Conservation (phyloP, 768 basidiomycete genomes). For the Sporobolomyces pararoseus region DNA sequence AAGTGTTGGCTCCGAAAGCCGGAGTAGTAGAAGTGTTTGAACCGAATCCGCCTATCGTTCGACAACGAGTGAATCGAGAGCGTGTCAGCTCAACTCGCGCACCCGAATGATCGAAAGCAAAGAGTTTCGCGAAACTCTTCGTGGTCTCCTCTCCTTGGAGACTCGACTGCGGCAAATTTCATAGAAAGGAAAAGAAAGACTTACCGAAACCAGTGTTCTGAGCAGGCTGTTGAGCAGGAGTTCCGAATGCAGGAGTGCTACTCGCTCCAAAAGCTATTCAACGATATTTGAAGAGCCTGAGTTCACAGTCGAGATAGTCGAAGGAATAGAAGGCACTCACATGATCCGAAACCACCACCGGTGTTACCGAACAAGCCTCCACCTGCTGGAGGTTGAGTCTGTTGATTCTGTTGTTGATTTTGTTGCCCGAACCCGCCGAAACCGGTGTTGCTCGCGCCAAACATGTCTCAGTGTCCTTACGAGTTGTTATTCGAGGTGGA, state of each 20-base stretch:
- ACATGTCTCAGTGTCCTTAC: slow-evolving; percentile 14
- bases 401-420: slow-evolving; percentile 34
- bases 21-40: slow-evolving; percentile 9
- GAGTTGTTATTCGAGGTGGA: no score
- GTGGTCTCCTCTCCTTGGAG: no score
- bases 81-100: no score
- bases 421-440: slow-evolving; percentile 40
- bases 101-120: no score
- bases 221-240: slow-evolving; percentile 26
- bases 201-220: slow-evolving; percentile 36
- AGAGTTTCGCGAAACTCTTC: no score
- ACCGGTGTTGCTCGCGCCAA: slow-evolving; percentile 18
- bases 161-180: no score
- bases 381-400: slow-evolving; percentile 4
- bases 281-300: not conserved
- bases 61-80: not conserved
- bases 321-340: slow-evolving; percentile 6
- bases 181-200: not conserved
- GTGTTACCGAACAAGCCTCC: slow-evolving; percentile 36
- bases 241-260: slow-evolving; percentile 25
- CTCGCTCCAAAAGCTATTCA: slow-evolving; percentile 20
- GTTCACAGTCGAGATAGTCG: not conserved
- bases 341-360: slow-evolving; percentile 22
- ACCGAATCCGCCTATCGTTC: slow-evolving; percentile 33
- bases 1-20: slow-evolving; percentile 19